Conservation (phyloP, 164 flowering plant species). For the Buxus sempervirens region DNA sequence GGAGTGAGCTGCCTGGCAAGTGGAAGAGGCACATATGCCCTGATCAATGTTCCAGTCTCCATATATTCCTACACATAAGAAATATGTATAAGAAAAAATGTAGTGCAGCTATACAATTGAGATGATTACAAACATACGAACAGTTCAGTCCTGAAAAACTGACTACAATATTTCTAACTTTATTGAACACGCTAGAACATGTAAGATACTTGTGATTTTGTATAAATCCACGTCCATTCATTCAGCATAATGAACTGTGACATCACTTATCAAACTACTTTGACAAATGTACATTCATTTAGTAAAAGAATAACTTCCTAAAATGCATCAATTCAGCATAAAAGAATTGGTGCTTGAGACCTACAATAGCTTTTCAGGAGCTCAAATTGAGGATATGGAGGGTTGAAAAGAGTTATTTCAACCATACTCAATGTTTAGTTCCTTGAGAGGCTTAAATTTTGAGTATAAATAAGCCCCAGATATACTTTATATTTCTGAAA, state of each 20-base stretch:
- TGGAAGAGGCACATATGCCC: conserved; percentile 83
- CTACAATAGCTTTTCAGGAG: neutral
- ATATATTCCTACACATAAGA: conserved; percentile 56
- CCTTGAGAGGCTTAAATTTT: neutral
- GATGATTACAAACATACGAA: neutral
- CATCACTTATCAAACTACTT: neutral
- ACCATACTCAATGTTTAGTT: neutral
- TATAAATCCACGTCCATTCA: neutral
- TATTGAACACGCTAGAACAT: neutral
- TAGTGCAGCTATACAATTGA: neutral
- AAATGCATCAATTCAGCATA: neutral
- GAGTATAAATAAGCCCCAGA: neutral
- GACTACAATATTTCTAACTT: neutral
- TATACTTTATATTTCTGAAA: neutral
- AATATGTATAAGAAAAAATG: neutral
- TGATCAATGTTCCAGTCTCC: conserved; percentile 75
- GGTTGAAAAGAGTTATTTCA: neutral
- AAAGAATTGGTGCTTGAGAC: neutral
- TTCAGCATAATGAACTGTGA: neutral
- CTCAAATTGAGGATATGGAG: neutral
- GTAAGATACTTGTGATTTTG: neutral
- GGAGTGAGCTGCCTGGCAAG: conserved; percentile 81
- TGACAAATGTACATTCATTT: neutral
- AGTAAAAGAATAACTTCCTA: neutral
- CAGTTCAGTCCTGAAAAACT: neutral